Evolutionary conservation across 2,329 filamentous ascomycete species (phyloP).

Genomic region (Magnaporthiopsis rhizophila): DNA sequence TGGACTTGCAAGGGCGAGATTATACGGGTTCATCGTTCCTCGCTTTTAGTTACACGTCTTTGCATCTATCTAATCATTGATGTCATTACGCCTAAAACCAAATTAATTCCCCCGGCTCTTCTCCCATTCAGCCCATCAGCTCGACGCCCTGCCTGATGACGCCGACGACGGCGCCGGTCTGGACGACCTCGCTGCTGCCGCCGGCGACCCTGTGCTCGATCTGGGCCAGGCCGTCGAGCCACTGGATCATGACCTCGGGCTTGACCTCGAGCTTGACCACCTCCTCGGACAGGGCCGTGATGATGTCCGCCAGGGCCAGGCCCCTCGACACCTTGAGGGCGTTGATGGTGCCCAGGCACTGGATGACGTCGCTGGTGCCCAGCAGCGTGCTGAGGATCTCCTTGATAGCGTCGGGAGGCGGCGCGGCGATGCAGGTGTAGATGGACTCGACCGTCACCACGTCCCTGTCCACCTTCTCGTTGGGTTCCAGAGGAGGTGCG

Average conservation of each 20-base stretch:
- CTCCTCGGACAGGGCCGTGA: conserved; percentile 79
- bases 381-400: conserved; percentile 80
- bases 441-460: conserved; percentile 83
- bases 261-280: conserved; percentile 75
- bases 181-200: conserved; percentile 77
- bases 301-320: conserved; percentile 85
- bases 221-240: conserved; percentile 85
- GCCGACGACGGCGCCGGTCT: conserved; percentile 88
- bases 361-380: conserved; percentile 77
- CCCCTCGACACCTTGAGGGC: conserved; percentile 79
- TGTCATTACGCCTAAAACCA: background rate
- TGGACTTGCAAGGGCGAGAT: no score
- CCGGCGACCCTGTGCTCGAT: conserved; percentile 87
- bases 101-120: background rate
- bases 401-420: conserved; percentile 79
- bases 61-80: background rate
- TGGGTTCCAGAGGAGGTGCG: conserved; percentile 41
- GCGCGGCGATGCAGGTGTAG: conserved; percentile 95
- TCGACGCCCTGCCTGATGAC: conserved; percentile 83
- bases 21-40: no score
- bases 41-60: no score
- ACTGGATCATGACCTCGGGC: conserved; percentile 78
- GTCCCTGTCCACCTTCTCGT: conserved; percentile 63
- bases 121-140: conserved; percentile 34
- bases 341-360: conserved; percentile 81